Percentiles rank a stretch among this genome's conserved stretches.
These are phyloP conservation scores for Leersia perrieri DNA, from an alignment of 176 grass and related monocot species.

Conservation along the genomic window DNA sequence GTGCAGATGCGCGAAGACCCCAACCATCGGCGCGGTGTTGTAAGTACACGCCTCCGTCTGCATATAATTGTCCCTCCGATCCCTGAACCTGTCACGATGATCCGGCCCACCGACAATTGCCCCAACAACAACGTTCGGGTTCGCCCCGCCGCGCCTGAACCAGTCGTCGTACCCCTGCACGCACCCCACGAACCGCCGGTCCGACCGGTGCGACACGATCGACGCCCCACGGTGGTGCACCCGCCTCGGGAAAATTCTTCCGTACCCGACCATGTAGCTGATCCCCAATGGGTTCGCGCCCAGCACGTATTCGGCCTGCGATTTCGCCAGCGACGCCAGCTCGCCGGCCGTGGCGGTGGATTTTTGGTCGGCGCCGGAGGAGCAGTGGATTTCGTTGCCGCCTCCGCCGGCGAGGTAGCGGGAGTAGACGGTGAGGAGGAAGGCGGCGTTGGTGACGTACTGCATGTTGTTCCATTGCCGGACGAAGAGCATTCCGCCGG, in stretches of 20 bases:
- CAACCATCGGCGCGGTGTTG: conserved; percentile 73
- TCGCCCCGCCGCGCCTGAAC: conserved; percentile 12
- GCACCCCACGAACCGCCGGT: conserved; percentile 31
- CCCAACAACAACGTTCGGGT: conserved; percentile 38
- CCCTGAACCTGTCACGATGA: conserved; percentile 27
- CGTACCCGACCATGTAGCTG: conserved; percentile 44
- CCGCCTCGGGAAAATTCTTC: conserved; percentile 23
- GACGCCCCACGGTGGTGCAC: conserved; percentile 52
- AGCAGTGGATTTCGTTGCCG: no score
- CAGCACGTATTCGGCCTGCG: conserved; percentile 38
- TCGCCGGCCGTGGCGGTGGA: neutral
- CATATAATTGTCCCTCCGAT: conserved; percentile 49
- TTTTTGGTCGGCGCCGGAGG: no score
- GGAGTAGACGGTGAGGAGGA: conserved; percentile 46
- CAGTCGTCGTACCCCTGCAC: conserved; percentile 50
- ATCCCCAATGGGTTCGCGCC: conserved; percentile 24
- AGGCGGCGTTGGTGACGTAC: conserved; percentile 47
- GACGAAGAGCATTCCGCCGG: conserved; percentile 48
- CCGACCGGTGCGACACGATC: conserved; percentile 30
- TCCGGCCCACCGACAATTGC: conserved; percentile 54
- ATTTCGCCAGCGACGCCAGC: neutral
- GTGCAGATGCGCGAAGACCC: conserved; percentile 56
- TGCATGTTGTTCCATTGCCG: conserved; percentile 61
- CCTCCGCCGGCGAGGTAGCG: no score
- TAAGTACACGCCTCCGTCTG: conserved; percentile 83